Base-by-base conservation (phyloP, 163 green algal genomes). In the Chlamydomonas reinhardtii region DNA sequence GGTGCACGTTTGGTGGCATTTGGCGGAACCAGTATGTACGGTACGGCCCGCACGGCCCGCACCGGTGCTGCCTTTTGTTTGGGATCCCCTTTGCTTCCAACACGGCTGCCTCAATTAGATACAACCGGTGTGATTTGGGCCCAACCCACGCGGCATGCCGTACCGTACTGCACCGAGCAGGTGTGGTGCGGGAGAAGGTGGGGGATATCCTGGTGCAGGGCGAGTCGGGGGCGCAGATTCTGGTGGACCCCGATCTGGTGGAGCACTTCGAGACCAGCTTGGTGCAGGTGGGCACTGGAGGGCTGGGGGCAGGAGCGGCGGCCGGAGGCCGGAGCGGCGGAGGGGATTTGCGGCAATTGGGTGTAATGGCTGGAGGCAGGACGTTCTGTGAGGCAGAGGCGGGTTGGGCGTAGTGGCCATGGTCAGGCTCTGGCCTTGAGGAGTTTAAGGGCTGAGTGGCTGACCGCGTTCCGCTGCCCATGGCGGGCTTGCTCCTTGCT, bases 201-300 rank as follows among this genome's bases (percentile, higher is more conserved):
- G 96, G 96, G 2, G 96, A 99, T 90, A 96, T 99, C n/a, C 68
- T 99, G 25, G 83, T 98, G 29, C 59, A 94, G 29, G 95, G 94
- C 17, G 95, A 98, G 87, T 70, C 89, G 27, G 96, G 96, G 1
- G 95, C 95, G 20, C 92, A 96, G 78, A 93, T 98, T 2, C 74
- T 99, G 69, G 89, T 95, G 35, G 91, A 90, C 2, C 94, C 94
- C 1, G 92, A 96, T 37, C 89, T 98, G 70, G 85, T 94, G 29
- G 92, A 96, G 34, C 94, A 96, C 89, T 90, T 98, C 73, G 92
- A 96, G 73, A 73, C 52, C 39, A 82, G 37, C 69, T 84, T 98
- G 19, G 94, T 84, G 11, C 90, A 96, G 90, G 95, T 95, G 70
- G 48, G 89, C 9, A 48, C 5, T 48, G 5, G 39, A n/a, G n/a